Evolutionary conservation across 257 asterid genomes (phyloP).

Genomic region (Catharanthus roseus): DNA sequence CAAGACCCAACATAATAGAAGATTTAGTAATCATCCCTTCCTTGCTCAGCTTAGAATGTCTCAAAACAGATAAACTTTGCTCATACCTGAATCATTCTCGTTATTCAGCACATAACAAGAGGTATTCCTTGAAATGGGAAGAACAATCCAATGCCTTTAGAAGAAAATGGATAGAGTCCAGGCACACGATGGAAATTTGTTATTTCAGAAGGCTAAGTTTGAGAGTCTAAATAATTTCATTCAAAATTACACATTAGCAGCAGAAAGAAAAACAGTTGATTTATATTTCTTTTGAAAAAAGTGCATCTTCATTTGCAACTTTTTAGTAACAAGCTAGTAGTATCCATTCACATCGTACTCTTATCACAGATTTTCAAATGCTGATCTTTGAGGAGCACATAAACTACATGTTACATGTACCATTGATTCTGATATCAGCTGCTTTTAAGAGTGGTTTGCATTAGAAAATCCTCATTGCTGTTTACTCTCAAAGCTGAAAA

Average conservation of each 20-base stretch:
- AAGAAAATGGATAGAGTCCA: background rate
- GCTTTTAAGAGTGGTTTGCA: background rate
- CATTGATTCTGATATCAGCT: background rate
- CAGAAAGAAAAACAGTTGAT: background rate
- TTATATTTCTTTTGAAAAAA: too few relatives aligned
- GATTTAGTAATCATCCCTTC: slow-evolving; percentile 91
- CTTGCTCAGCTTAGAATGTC: slow-evolving; percentile 77
- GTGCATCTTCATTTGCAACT: too few relatives aligned
- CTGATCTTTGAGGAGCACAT: background rate
- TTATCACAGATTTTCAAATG: background rate
- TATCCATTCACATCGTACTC: background rate
- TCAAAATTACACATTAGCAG: background rate
- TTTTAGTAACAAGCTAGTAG: background rate
- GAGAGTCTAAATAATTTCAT: background rate
- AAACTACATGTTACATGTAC: background rate
- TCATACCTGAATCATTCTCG: slow-evolving; percentile 59
- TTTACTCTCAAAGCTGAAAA: background rate
- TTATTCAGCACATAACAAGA: slow-evolving; percentile 6
- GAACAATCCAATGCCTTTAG: background rate
- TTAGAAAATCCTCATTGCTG: background rate
- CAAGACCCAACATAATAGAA: slow-evolving; percentile 95
- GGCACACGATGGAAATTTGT: background rate
- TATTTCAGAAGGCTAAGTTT: background rate
- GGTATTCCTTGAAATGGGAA: background rate
- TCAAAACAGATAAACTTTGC: slow-evolving; percentile 83